A percentile compares a stretch with the other conserved stretches of the same genome.
phyloP scores from a whole-genome alignment of 495 filamentous ascomycete species.

The Penicillium mononematosum region DNA sequence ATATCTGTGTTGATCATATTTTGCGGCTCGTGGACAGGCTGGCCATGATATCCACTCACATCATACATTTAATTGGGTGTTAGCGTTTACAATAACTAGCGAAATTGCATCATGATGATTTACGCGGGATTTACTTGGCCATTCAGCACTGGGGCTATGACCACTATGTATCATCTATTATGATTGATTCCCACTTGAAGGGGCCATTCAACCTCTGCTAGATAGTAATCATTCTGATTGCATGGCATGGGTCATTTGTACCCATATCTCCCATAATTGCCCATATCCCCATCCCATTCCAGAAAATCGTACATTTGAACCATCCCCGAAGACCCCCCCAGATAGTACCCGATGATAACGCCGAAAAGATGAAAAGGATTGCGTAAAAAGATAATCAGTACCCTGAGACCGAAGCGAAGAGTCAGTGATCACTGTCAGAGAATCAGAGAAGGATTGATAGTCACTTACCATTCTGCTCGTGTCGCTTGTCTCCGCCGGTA shows the following conservation, averaged over 20 bases:
- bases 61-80: conserved; percentile 12
- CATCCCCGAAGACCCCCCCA: neutral
- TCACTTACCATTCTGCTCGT: conserved; percentile 43
- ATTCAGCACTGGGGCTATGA: neutral
- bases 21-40: conserved; percentile 1
- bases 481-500: conserved; percentile 24
- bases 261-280: neutral
- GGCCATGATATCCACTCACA: conserved; percentile 5
- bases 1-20: conserved; percentile 2
- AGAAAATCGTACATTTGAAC: conserved; percentile 4
- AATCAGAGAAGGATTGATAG: neutral
- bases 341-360: neutral
- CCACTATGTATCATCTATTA: neutral
- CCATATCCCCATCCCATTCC: neutral
- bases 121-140: neutral
- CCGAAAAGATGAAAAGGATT: neutral
- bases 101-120: neutral
- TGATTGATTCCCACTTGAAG: neutral
- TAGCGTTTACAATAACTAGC: conserved; percentile 10
- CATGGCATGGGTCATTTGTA: neutral
- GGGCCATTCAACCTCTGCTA: neutral
- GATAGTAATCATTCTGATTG: neutral
- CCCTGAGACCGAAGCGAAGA: conserved; percentile 10
- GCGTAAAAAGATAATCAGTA: conserved; percentile 11
- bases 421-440: neutral